A percentile compares a stretch with the other conserved stretches of the same genome.
Evolutionary conservation across 1,139 yeast genomes (phyloP).

Genomic region (Geotrichum citri-aurantii): DNA sequence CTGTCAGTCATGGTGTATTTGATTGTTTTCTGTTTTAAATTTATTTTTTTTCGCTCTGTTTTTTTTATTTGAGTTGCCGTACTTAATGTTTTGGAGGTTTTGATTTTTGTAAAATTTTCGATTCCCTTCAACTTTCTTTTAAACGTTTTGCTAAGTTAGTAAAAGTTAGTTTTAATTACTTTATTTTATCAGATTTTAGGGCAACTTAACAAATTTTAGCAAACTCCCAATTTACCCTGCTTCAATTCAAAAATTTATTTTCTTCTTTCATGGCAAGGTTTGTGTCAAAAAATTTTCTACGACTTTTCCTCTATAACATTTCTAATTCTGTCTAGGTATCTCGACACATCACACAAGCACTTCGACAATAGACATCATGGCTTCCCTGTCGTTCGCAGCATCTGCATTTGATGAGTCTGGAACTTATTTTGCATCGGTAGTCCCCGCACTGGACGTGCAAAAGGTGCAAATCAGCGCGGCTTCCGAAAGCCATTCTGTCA

Average conservation of each 20-base stretch:
- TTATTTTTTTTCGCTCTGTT: background rate
- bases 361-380: background rate
- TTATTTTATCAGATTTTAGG: background rate
- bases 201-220: background rate
- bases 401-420: constrained; percentile 51
- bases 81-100: background rate
- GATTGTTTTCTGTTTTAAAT: background rate
- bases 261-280: background rate
- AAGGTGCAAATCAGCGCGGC: constrained; percentile 48
- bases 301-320: background rate
- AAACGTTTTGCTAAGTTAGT: background rate
- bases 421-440: constrained; percentile 58
- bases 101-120: background rate
- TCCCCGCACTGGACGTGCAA: constrained; percentile 68
- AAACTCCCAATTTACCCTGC: background rate
- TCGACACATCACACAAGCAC: background rate
- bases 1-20: constrained; percentile 12
- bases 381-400: constrained; percentile 24
- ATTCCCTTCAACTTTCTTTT: background rate
- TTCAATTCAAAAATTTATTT: background rate
- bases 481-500: constrained; percentile 12
- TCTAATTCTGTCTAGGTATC: background rate
- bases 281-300: background rate
- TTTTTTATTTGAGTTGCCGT: background rate
- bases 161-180: background rate